Percentiles rank a stretch among this genome's conserved stretches.
Conservation (phyloP, 2,329 filamentous ascomycete genomes). For the Elsinoe arachidis region DNA sequence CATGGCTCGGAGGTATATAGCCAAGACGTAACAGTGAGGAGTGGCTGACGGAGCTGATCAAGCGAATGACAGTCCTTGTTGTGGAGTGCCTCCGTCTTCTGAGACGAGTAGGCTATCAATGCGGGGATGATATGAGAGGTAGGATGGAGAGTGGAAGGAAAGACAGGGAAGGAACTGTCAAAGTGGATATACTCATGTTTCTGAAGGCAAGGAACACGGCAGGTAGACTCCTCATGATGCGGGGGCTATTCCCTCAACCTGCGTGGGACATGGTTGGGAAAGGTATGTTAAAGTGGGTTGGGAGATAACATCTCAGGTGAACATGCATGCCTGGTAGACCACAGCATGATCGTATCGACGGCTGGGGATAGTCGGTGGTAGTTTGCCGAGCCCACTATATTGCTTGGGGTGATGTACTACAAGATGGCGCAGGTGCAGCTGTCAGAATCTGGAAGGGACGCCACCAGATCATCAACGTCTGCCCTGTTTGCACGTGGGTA, state of each 20-base stretch:
- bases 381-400: conserved; percentile 1
- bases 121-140: background rate
- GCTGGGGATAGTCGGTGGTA: background rate
- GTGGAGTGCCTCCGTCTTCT: background rate
- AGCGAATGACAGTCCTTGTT: conserved; percentile 6
- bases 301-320: background rate
- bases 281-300: background rate
- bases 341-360: background rate
- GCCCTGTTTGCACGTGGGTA: background rate
- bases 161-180: background rate
- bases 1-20: background rate
- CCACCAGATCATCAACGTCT: background rate
- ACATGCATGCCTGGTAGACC: background rate
- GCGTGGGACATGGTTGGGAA: background rate
- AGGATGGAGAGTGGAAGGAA: background rate
- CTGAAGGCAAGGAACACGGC: background rate
- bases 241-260: background rate
- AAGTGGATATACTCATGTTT: background rate
- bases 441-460: background rate
- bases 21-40: background rate
- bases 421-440: background rate
- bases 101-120: background rate
- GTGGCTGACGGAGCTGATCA: background rate
- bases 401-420: background rate
- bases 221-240: background rate